These are phyloP conservation scores for Jacaranda mimosifolia DNA, from an alignment of 257 asterid species.

Conservation along the genomic window DNA sequence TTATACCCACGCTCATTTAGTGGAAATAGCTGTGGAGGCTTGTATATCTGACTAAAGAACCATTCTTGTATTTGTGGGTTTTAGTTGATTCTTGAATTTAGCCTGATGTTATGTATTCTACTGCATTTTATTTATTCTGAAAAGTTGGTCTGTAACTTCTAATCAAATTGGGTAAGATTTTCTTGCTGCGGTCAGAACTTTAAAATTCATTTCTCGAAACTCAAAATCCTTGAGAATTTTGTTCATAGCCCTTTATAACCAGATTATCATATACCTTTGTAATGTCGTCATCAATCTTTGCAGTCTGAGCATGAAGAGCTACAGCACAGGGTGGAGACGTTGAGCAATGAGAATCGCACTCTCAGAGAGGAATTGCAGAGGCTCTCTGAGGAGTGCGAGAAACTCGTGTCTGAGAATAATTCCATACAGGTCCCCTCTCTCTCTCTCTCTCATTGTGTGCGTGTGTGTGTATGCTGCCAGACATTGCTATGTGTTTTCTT, in stretches of 20 bases:
- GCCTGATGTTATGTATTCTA: background rate
- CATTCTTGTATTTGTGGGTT: background rate
- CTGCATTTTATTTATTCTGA: background rate
- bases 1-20: background rate
- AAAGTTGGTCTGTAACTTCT: background rate
- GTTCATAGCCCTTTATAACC: background rate
- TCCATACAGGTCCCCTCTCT: slow-evolving; percentile 61
- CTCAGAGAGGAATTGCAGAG: slow-evolving; percentile 74
- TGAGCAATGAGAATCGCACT: slow-evolving; percentile 68
- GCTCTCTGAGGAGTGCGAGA: slow-evolving; percentile 87
- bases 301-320: slow-evolving; percentile 95
- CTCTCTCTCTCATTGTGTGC: background rate
- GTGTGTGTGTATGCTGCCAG: background rate
- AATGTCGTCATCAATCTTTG: background rate
- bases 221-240: slow-evolving; percentile 9
- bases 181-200: background rate
- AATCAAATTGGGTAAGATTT: background rate
- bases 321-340: slow-evolving; percentile 72
- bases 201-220: background rate
- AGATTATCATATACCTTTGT: background rate
- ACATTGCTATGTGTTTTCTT: too few relatives aligned
- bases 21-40: slow-evolving; percentile 5
- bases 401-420: slow-evolving; percentile 73
- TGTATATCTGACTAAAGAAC: background rate
- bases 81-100: background rate